These are phyloP conservation scores for Naganishia cerealis DNA, from an alignment of 1,284 basidiomycete genomes.

Conservation along the genomic window DNA sequence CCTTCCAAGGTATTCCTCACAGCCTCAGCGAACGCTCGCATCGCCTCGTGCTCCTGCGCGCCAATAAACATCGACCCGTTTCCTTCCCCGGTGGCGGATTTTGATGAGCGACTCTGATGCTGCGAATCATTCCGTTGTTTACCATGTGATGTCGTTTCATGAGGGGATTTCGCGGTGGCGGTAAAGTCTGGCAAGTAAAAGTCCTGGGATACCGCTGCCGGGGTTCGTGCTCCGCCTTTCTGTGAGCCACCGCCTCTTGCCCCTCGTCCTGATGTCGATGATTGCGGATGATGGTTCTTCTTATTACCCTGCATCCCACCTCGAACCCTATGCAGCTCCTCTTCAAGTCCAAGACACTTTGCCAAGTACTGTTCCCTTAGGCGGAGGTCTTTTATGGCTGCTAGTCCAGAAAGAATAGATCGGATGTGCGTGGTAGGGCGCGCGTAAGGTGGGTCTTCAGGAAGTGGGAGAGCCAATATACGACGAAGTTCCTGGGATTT, in stretches of 20 bases:
- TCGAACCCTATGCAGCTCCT: slow-evolving; percentile 2
- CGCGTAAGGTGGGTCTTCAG: slow-evolving; percentile 15
- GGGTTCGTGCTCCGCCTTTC: background rate
- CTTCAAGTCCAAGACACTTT: slow-evolving; percentile 19
- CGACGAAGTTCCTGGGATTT: slow-evolving; percentile 21
- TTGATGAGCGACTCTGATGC: background rate
- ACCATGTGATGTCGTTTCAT: background rate
- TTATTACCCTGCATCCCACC: background rate
- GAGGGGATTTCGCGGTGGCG: background rate
- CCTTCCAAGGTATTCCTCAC: slow-evolving; percentile 10
- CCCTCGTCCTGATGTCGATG: background rate
- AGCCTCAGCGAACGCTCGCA: slow-evolving; percentile 22
- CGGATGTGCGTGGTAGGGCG: slow-evolving; percentile 10
- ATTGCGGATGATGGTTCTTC: slow-evolving; percentile 30
- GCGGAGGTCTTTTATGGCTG: slow-evolving; percentile 5
- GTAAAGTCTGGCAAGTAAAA: slow-evolving; percentile 11
- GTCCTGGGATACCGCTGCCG: background rate
- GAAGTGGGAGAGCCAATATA: slow-evolving; percentile 8
- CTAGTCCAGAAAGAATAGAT: slow-evolving; percentile 9
- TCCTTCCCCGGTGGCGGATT: slow-evolving; percentile 37
- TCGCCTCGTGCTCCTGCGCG: slow-evolving; percentile 11
- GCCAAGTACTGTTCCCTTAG: slow-evolving; percentile 9
- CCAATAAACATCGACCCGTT: slow-evolving; percentile 32
- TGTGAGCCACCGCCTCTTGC: background rate
- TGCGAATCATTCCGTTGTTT: background rate